Base-by-base conservation (phyloP, 345 rosid genomes). In the Euclidium syriacum region DNA sequence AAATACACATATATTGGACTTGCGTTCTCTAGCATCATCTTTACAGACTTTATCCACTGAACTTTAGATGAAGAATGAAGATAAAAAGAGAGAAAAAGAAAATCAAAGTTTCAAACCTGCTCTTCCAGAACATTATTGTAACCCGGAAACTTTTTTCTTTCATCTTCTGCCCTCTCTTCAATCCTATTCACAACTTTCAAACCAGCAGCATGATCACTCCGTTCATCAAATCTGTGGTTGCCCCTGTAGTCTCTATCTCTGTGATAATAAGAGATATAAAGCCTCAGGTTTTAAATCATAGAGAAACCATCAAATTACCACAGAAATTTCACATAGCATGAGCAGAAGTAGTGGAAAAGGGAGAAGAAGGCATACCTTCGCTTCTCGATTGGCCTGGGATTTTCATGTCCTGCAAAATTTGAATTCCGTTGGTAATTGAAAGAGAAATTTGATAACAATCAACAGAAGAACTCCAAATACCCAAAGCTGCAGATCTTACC, bases 381-480 rank as follows among this genome's bases (percentile, higher is more conserved):
- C 47, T 64, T 81, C 51, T 84, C 90, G 65, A 72, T 68, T 19
- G 86, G 72, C 73, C 78, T 81, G 40, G 77, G 64, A 68, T 77
- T 77, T 74, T 88, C 86, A 56, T 72, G 76, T 70, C 88, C 99
- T 94, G 86, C 80, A 79, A n/a, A 48, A 71, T 65, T 40, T 19
- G 46, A 70, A 44, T 33, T 29, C 33, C 9, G 26, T 60, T 5
- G 10, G 19, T 52, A 42, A 35, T 23, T 43, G 20, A 63, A 22
- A 43, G 30, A 11, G 27, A 26, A 3, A 34, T 24, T 34, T 49
- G 61, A 47, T 12, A 27, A 56, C 11, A 26, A 53, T 18, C 23
- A 11, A 57, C 22, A 56, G 20, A 64, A 56, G 20, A 64, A 27
- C 32, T 52, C 41, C 66, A 17, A 30, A 9, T 54, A 14, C 12